phyloP scores from a whole-genome alignment of 495 filamentous ascomycete species.

The Penicillium canescens region DNA sequence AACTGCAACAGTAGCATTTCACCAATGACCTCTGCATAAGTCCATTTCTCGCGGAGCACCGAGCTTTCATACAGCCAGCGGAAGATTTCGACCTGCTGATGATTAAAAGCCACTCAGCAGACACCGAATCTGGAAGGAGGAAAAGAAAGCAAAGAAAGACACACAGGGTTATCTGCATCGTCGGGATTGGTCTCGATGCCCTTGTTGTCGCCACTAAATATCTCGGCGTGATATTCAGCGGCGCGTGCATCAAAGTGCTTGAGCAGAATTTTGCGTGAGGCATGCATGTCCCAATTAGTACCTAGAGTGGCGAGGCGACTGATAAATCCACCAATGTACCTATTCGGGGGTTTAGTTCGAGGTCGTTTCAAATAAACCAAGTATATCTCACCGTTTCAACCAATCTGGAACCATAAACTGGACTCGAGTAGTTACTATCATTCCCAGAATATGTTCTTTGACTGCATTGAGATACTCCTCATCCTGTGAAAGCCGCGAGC shows the following conservation, averaged over 20 bases:
- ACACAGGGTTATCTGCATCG: constrained; percentile 12
- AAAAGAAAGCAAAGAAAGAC: not conserved
- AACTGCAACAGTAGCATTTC: constrained; percentile 28
- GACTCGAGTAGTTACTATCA: constrained; percentile 26
- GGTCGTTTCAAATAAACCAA: not conserved
- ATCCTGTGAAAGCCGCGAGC: constrained; percentile 18
- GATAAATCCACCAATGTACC: constrained; percentile 23
- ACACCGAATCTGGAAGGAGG: not conserved
- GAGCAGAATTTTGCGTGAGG: constrained; percentile 23
- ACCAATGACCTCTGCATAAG: constrained; percentile 24
- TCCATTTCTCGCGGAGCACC: constrained; percentile 20
- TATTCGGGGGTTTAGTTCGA: not conserved
- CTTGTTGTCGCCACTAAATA: not conserved
- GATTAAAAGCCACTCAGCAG: not conserved
- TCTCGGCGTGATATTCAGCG: constrained; percentile 21
- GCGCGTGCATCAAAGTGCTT: constrained; percentile 26
- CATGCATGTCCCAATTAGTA: constrained; percentile 26
- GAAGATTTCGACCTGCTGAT: constrained; percentile 22
- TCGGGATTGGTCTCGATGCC: constrained; percentile 1
- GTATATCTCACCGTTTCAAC: constrained; percentile 11
- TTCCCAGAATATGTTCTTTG: constrained; percentile 27
- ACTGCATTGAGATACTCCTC: constrained; percentile 26
- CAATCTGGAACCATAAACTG: constrained; percentile 25
- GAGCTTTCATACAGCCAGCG: constrained; percentile 26
- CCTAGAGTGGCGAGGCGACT: constrained; percentile 14